phyloP scores from a whole-genome alignment of 306 rosid genomes.

The Gastrolobium villosum region DNA sequence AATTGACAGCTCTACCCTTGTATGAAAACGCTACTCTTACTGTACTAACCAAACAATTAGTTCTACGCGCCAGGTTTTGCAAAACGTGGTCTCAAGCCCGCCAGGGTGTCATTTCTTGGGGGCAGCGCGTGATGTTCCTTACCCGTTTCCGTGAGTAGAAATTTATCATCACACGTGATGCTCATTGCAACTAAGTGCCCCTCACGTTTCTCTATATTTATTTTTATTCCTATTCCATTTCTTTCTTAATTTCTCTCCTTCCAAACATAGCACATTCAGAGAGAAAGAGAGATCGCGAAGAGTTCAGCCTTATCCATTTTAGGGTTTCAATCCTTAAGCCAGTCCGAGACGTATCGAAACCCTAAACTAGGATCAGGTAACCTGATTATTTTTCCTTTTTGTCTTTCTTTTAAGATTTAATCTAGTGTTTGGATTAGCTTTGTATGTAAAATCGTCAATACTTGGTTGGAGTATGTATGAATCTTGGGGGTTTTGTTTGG shows the following conservation, averaged over 20 bases:
- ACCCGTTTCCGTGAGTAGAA: neutral
- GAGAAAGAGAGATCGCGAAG: constrained; percentile 24
- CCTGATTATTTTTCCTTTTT: neutral
- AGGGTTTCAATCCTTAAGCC: constrained; percentile 47
- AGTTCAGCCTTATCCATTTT: constrained; percentile 58
- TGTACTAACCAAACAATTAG: neutral
- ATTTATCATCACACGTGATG: neutral
- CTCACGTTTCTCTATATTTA: constrained; percentile 20
- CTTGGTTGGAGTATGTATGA: neutral
- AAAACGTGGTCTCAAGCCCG: neutral
- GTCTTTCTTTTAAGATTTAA: constrained; percentile 12
- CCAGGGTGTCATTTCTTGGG: neutral
- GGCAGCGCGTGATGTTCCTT: constrained; percentile 34
- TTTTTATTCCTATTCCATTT: neutral
- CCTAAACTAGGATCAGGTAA: constrained; percentile 74
- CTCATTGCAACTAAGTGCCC: neutral
- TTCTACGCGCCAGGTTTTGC: neutral
- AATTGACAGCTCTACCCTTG: too few relatives aligned
- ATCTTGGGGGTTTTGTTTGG: constrained; percentile 23
- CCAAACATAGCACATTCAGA: constrained; percentile 33
- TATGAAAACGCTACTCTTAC: too few relatives aligned
- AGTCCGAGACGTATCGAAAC: constrained; percentile 44
- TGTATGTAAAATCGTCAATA: neutral
- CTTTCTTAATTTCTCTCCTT: constrained; percentile 30
- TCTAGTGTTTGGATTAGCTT: constrained; percentile 20